Conservation (phyloP, 192 early-diverging fungal species). For the Linnemannia schmuckeri region DNA sequence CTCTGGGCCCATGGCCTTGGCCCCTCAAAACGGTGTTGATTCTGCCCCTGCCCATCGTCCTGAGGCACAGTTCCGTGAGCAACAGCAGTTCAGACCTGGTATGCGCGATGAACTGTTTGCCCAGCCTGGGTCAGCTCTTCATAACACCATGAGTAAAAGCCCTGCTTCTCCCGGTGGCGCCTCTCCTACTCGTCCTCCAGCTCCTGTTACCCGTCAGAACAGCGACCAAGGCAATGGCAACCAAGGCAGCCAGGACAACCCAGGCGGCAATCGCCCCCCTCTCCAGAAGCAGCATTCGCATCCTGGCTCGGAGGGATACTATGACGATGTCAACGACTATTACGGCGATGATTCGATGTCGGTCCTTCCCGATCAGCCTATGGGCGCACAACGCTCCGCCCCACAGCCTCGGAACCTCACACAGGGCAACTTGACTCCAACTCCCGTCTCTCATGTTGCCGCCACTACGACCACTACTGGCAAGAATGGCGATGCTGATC, state of each 20-base stretch:
- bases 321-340: constrained; percentile 31
- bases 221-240: not conserved
- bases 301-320: constrained; percentile 9
- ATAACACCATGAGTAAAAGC: constrained; percentile 1
- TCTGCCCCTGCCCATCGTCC: constrained; percentile 27
- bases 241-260: not conserved
- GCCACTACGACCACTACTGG: not conserved
- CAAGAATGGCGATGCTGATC: not conserved
- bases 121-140: constrained; percentile 14
- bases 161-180: not conserved
- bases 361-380: not conserved
- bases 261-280: not conserved
- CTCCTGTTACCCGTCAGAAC: not conserved
- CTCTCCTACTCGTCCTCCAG: not conserved
- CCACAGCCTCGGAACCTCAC: constrained; percentile 28
- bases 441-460: constrained; percentile 13
- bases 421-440: constrained; percentile 47
- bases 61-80: constrained; percentile 50
- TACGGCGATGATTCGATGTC: constrained; percentile 18
- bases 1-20: constrained; percentile 47
- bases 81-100: constrained; percentile 45
- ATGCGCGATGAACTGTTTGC: constrained; percentile 56
- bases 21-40: constrained; percentile 28
- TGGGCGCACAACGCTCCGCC: constrained; percentile 35
- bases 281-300: not conserved